Evolutionary conservation across 441 rosid species (phyloP).

Genomic region (Cnidoscolus chayamansa): DNA sequence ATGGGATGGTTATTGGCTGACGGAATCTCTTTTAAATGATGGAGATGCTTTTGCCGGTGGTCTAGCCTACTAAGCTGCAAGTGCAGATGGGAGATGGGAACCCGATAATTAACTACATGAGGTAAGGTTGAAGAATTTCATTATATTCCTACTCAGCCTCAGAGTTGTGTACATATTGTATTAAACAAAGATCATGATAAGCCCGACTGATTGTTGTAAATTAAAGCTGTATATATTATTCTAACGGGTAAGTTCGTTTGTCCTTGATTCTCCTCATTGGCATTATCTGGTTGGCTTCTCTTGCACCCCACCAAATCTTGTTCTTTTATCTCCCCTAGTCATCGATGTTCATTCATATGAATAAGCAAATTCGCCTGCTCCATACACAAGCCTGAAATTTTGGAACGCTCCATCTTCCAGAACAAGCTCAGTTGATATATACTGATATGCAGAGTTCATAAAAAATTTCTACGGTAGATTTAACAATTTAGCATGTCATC

Average conservation of each 20-base stretch:
- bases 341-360: not conserved
- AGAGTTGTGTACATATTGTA: constrained; percentile 19
- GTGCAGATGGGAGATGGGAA: not conserved
- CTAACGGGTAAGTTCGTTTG: not conserved
- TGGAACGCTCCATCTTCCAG: not conserved
- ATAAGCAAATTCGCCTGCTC: not conserved
- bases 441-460: too few species aligned
- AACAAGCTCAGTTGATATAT: not conserved
- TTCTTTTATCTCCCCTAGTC: not conserved
- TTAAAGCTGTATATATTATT: constrained; percentile 17
- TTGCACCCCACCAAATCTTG: not conserved
- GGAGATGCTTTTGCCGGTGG: constrained; percentile 85
- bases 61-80: constrained; percentile 58
- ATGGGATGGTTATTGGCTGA: constrained; percentile 96
- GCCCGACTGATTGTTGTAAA: constrained; percentile 11
- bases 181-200: not conserved
- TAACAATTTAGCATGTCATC: too few species aligned
- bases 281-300: not conserved
- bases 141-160: not conserved
- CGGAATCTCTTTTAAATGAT: constrained; percentile 80
- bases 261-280: not conserved
- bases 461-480: too few species aligned
- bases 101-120: not conserved
- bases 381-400: not conserved
- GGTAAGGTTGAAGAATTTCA: not conserved